Conservation (phyloP, 1,139 yeast species). For the Yamadazyma mexicana region DNA sequence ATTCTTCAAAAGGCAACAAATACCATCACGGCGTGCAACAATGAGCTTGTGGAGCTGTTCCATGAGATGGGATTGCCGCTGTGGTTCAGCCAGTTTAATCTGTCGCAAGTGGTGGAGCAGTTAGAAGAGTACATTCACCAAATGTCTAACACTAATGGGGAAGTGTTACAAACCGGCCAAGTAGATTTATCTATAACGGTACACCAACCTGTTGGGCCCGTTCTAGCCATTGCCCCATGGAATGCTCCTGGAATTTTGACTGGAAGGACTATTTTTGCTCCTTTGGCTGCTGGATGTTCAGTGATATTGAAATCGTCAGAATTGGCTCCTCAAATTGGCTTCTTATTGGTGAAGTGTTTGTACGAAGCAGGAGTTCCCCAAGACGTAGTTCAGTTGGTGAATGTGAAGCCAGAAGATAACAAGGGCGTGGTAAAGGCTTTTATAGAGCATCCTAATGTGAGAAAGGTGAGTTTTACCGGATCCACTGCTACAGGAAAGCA, state of each 20-base stretch:
- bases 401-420: conserved; percentile 28
- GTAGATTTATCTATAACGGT: conserved; percentile 30
- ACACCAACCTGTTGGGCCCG: conserved; percentile 45
- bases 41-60: conserved; percentile 25
- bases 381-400: conserved; percentile 35
- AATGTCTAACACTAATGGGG: conserved; percentile 25
- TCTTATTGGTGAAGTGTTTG: conserved; percentile 31
- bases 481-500: conserved; percentile 37
- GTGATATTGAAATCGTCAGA: conserved; percentile 45
- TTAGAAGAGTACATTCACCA: conserved; percentile 24
- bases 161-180: conserved; percentile 17
- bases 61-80: conserved; percentile 36
- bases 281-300: conserved; percentile 52
- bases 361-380: conserved; percentile 41
- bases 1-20: conserved; percentile 22
- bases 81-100: conserved; percentile 39
- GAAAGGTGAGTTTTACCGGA: conserved; percentile 46
- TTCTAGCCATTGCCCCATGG: conserved; percentile 48
- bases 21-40: conserved; percentile 13
- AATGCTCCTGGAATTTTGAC: conserved; percentile 47
- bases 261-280: conserved; percentile 39
- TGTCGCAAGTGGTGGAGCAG: conserved; percentile 24
- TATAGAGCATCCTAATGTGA: conserved; percentile 25
- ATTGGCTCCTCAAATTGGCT: conserved; percentile 30
- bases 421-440: conserved; percentile 23